Percentiles rank a stretch among this genome's conserved stretches.
Evolutionary conservation across 2,329 filamentous ascomycete species (phyloP).

Genomic region (Xylaria sp.): DNA sequence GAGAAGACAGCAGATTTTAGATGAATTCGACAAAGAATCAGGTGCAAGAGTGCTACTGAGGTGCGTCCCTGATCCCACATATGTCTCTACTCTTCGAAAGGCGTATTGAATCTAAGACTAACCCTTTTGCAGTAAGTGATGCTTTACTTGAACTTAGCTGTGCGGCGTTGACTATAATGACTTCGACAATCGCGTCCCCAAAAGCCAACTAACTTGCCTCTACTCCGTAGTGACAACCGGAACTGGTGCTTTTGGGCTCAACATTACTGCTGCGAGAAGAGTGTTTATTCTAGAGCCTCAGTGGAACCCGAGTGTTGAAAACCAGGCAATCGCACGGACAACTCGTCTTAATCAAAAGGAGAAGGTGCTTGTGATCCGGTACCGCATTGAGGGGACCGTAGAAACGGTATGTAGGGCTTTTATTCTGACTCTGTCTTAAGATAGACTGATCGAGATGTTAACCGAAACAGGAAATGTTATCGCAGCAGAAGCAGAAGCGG

Average conservation of each 20-base stretch:
- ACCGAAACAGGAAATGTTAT: constrained; percentile 48
- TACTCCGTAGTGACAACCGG: constrained; percentile 56
- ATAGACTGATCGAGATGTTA: constrained; percentile 22
- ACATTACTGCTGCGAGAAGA: constrained; percentile 59
- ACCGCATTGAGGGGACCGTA: constrained; percentile 54
- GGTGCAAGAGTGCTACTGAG: constrained; percentile 55
- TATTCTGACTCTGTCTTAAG: neutral
- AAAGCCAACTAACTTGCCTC: neutral
- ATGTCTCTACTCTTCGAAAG: neutral
- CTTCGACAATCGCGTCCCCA: neutral
- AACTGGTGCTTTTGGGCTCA: constrained; percentile 61
- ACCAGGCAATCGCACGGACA: constrained; percentile 60
- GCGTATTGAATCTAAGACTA: neutral
- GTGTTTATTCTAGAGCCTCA: constrained; percentile 63
- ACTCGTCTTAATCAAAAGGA: constrained; percentile 57
- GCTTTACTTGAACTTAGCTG: neutral
- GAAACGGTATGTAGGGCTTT: constrained; percentile 53
- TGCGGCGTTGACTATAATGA: neutral
- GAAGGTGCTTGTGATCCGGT: constrained; percentile 57
- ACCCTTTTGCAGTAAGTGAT: constrained; percentile 10
- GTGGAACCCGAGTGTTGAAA: constrained; percentile 64
- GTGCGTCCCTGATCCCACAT: neutral
- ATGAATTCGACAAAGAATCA: constrained; percentile 49
- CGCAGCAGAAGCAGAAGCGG: constrained; percentile 48
- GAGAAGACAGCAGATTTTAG: constrained; percentile 52